Conservation (phyloP, 768 basidiomycete genomes). For the Termitomyces sp. region DNA sequence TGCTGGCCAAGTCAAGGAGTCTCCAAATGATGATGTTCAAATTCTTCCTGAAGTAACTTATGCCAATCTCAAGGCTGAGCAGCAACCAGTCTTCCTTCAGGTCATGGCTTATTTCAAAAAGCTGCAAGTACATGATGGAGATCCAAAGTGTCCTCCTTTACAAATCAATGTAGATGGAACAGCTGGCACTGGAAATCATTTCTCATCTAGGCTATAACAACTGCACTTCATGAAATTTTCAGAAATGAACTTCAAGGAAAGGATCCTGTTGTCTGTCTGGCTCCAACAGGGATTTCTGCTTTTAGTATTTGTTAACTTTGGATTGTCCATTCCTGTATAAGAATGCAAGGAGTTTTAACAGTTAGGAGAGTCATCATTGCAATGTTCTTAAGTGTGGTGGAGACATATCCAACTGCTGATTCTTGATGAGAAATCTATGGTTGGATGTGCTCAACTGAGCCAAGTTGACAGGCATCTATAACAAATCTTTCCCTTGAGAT, state of each 20-base stretch:
- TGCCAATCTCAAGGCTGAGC: constrained; percentile 6
- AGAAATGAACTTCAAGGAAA: constrained; percentile 7
- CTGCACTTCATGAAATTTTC: constrained; percentile 14
- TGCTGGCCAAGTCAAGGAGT: constrained; percentile 14
- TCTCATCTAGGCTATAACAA: constrained; percentile 20
- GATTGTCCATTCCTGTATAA: constrained; percentile 2
- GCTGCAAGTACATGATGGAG: background rate
- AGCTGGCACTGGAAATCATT: constrained; percentile 28
- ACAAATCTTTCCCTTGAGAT: no score
- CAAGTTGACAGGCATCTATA: constrained; percentile 13
- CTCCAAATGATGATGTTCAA: constrained; percentile 20
- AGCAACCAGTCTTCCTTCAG: constrained; percentile 6
- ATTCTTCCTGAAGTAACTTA: constrained; percentile 14
- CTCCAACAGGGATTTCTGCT: constrained; percentile 12
- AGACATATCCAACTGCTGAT: constrained; percentile 14
- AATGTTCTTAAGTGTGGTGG: background rate
- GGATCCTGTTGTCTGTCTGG: constrained; percentile 17
- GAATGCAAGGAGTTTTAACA: background rate
- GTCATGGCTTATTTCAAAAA: constrained; percentile 11
- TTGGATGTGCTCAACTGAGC: constrained; percentile 16
- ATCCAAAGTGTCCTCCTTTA: constrained; percentile 1
- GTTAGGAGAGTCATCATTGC: background rate
- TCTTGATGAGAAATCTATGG: constrained; percentile 25
- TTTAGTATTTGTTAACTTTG: constrained; percentile 18
- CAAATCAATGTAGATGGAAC: constrained; percentile 24